These are phyloP conservation scores for Pseudogymnoascus sp. DNA, from an alignment of 2,329 filamentous ascomycete species.

Conservation along the genomic window DNA sequence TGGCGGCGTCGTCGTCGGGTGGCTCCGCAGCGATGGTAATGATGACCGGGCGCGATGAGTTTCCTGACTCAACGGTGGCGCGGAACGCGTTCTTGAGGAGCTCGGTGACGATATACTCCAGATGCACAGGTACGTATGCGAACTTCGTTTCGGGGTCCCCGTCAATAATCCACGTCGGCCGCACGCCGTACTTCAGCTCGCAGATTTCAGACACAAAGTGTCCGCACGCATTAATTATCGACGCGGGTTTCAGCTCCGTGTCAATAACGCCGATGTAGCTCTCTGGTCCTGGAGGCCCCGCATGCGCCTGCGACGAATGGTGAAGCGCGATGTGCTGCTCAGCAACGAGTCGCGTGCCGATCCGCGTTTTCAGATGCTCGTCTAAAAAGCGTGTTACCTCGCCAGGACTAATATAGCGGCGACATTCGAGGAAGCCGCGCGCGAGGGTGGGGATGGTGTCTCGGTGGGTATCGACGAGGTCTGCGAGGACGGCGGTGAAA, in stretches of 20 bases:
- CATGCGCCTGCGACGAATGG: conserved; percentile 61
- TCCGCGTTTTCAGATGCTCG: conserved; percentile 84
- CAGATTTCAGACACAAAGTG: conserved; percentile 92
- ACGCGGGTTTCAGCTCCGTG: conserved; percentile 72
- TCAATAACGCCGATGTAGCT: conserved; percentile 94
- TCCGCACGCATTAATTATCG: conserved; percentile 75
- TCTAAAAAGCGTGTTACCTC: conserved; percentile 92
- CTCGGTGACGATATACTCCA: conserved; percentile 96
- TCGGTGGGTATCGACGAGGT: conserved; percentile 88
- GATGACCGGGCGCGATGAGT: conserved; percentile 71
- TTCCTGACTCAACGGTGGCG: conserved; percentile 79
- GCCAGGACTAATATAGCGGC: conserved; percentile 72
- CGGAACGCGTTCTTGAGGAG: conserved; percentile 95
- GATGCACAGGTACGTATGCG: conserved; percentile 87
- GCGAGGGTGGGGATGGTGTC: conserved; percentile 93
- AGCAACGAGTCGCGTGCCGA: conserved; percentile 86
- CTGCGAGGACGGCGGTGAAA: conserved; percentile 87
- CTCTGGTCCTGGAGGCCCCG: conserved; percentile 42
- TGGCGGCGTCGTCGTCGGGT: neutral
- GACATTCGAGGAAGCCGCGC: conserved; percentile 83
- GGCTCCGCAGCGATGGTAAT: conserved; percentile 75
- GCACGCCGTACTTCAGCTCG: conserved; percentile 87
- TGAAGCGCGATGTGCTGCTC: conserved; percentile 96
- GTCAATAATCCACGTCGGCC: conserved; percentile 71
- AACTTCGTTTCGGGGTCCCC: conserved; percentile 84